These are phyloP conservation scores for Amanita thiersii DNA, from an alignment of 768 basidiomycete genomes.

Conservation along the genomic window DNA sequence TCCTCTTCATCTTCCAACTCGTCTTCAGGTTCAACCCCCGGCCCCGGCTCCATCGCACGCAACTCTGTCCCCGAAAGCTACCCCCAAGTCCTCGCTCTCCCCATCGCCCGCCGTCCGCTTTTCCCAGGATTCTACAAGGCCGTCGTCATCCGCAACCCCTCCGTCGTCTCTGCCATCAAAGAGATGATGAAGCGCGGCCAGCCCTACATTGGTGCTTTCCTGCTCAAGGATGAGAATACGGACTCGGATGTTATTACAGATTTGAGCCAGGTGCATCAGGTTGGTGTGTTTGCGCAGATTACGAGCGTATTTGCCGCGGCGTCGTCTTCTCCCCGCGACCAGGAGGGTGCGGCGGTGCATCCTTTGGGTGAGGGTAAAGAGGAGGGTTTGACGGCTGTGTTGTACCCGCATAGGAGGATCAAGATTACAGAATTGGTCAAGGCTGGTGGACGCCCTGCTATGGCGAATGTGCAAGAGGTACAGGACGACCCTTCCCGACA, in stretches of 20 bases:
- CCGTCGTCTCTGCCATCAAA: slow-evolving; percentile 88
- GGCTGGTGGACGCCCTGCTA: slow-evolving; percentile 31
- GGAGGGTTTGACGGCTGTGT: slow-evolving; percentile 88
- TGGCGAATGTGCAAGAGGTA: slow-evolving; percentile 25
- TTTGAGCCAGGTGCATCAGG: slow-evolving; percentile 78
- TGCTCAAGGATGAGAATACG: slow-evolving; percentile 88
- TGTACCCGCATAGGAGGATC: slow-evolving; percentile 90
- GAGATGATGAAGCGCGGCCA: slow-evolving; percentile 97
- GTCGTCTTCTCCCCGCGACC: slow-evolving; percentile 7
- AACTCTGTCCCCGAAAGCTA: slow-evolving; percentile 86
- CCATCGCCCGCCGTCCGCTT: slow-evolving; percentile 89
- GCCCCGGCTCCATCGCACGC: slow-evolving; percentile 59
- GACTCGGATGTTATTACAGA: slow-evolving; percentile 92
- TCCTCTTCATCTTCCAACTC: slow-evolving; percentile 15
- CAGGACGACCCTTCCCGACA: slow-evolving; percentile 34
- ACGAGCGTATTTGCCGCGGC: slow-evolving; percentile 79
- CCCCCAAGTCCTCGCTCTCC: slow-evolving; percentile 90
- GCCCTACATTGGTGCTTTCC: slow-evolving; percentile 93
- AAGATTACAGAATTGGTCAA: slow-evolving; percentile 83
- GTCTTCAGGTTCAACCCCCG: slow-evolving; percentile 16
- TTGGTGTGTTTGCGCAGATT: slow-evolving; percentile 96
- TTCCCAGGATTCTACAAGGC: slow-evolving; percentile 99
- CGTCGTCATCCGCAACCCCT: slow-evolving; percentile 85
- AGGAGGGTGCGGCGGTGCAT: slow-evolving; percentile 25
- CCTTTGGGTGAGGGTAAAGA: slow-evolving; percentile 69